Conservation (phyloP, 2,329 filamentous ascomycete species). For the Chalaropsis thielavioides region DNA sequence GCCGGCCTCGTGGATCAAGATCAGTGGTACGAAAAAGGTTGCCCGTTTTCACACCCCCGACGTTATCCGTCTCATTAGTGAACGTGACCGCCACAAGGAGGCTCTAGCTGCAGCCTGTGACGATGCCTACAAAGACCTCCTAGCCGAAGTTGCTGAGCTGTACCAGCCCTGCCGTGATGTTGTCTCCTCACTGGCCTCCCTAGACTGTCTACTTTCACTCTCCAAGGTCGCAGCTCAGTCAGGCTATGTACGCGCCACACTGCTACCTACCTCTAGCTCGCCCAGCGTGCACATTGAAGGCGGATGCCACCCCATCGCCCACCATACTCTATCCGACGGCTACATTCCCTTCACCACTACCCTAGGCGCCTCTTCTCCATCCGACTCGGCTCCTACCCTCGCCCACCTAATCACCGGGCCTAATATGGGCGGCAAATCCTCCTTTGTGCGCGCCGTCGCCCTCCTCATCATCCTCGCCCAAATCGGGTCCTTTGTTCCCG, state of each 20-base stretch:
- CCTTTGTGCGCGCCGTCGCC: constrained; percentile 83
- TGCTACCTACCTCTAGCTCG: constrained; percentile 45
- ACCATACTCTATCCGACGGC: constrained; percentile 54
- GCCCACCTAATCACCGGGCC: constrained; percentile 87
- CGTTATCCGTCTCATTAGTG: constrained; percentile 65
- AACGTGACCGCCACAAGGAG: constrained; percentile 91
- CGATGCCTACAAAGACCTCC: constrained; percentile 56
- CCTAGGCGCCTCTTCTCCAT: constrained; percentile 35
- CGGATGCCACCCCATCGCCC: constrained; percentile 89
- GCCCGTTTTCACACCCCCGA: constrained; percentile 91
- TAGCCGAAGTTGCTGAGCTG: constrained; percentile 60
- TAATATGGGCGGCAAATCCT: constrained; percentile 99
- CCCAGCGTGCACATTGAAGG: constrained; percentile 55
- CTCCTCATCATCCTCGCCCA: constrained; percentile 89
- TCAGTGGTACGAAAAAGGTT: constrained; percentile 83
- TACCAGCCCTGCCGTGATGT: constrained; percentile 86
- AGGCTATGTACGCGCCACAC: constrained; percentile 68
- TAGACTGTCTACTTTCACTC: constrained; percentile 82
- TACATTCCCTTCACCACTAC: constrained; percentile 86
- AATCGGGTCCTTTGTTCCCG: constrained; percentile 86
- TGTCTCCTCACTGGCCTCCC: constrained; percentile 67
- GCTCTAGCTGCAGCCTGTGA: constrained; percentile 85
- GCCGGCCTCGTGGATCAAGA: constrained; percentile 87
- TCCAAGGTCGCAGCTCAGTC: constrained; percentile 72
- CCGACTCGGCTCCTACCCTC: constrained; percentile 38